Evolutionary conservation across 371 early-diverging fungal genomes (phyloP), one percentile per base, ranked within the genome.

Genomic region (Circinella minor): DNA sequence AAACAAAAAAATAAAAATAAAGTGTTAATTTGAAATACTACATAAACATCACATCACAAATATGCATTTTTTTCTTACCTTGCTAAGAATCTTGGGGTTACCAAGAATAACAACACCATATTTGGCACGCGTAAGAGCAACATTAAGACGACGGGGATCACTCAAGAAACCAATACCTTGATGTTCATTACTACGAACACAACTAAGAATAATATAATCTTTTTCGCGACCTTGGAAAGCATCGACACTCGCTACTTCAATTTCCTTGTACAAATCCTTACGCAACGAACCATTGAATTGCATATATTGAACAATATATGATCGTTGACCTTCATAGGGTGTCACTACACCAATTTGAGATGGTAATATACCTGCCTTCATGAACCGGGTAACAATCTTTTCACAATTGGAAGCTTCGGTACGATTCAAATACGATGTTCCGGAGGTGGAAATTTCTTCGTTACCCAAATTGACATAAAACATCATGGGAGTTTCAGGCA

Each of bases 151-250:
- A 48, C 98, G 88, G 34, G 98, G 97, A 76, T 99, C 98, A 65
- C 90, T 95, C 80, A 99, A 88, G 86, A 99, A 99, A 46, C 99
- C 99, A 74, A 99, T 98, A 17, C 98, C 98, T 73, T 96, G 97
- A 74, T 95, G 95, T 71, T 96, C 95, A 82, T 99, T 99, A 71
- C 96, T 94, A 59, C 99, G 89, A 18, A 99, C 99, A 78, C 98
- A 96, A 73, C 95, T 92, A 65, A 99, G 87, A 75, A 99, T 98
- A 71, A 99, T 99, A 76, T 97, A 98, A 77, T 99, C 99, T 82
- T 99, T 99, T 80, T 99, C 99, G 80, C 99, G 93, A 36, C 99
- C 99, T 75, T 99, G 99, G 91, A 99, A 99, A 8, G 99, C 98
- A 77, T 99, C 99, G n/a, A 99, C 99, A 79, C 95, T 96, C 20